Evolutionary conservation across 176 grass and related monocot genomes (phyloP).

Genomic region (Lolium perenne): DNA sequence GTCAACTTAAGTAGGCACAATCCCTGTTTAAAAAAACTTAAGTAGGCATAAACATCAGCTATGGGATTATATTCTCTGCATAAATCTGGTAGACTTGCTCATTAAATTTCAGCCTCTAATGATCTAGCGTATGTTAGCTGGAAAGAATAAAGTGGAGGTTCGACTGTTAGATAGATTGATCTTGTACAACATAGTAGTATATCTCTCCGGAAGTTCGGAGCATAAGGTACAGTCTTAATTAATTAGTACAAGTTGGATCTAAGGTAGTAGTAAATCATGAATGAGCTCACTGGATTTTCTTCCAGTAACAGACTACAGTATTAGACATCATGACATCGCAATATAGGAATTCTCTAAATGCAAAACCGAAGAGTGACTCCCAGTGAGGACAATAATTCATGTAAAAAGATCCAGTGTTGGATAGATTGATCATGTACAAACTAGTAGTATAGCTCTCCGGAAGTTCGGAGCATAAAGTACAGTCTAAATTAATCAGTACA

Average conservation of each 20-base stretch:
- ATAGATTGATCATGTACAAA: not conserved
- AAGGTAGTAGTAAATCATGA: conserved; percentile 2
- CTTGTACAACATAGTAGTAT: not conserved
- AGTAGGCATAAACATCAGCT: not conserved
- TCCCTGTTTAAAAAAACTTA: too few species aligned
- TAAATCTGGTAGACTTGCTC: conserved; percentile 1
- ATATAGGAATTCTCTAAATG: conserved; percentile 12
- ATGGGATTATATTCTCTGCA: conserved; percentile 11
- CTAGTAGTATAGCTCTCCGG: not conserved
- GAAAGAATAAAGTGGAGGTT: not conserved
- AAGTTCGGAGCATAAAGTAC: not conserved
- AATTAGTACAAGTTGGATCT: conserved; percentile 5
- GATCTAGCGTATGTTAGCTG: conserved; percentile 31
- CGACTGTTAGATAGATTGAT: not conserved
- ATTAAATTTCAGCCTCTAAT: not conserved
- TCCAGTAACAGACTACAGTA: not conserved
- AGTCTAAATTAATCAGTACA: conserved; percentile 10
- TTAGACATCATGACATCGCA: conserved; percentile 21
- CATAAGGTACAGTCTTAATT: not conserved
- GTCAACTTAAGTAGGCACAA: not conserved
- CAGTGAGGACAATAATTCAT: conserved; percentile 35
- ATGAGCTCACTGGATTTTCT: not conserved
- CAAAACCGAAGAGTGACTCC: not conserved
- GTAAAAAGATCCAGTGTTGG: conserved; percentile 14
- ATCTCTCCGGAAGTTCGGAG: not conserved